phyloP scores from a whole-genome alignment of 805 yeast genomes.

The Kurtzmaniella fragi region DNA sequence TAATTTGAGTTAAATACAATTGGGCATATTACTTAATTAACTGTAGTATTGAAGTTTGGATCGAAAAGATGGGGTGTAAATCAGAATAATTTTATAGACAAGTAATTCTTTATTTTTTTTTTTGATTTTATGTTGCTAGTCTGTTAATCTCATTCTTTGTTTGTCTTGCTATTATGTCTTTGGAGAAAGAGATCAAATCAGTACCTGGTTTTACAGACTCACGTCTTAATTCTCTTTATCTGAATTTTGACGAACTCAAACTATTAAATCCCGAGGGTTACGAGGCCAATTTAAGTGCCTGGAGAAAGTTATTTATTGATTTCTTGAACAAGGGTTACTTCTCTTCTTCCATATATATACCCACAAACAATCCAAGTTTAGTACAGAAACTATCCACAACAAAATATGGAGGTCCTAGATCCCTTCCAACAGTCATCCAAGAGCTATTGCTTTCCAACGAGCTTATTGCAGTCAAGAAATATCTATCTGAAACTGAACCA shows the following conservation, averaged over 20 bases:
- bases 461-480: conserved; percentile 16
- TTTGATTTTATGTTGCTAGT: neutral
- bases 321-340: conserved; percentile 13
- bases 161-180: neutral
- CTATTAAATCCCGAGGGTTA: conserved; percentile 37
- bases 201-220: conserved; percentile 20
- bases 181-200: conserved; percentile 11
- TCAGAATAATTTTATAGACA: too few species aligned
- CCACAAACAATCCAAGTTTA: conserved; percentile 12
- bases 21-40: too few species aligned
- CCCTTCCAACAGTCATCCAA: conserved; percentile 18
- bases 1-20: too few species aligned
- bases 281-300: conserved; percentile 38
- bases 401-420: conserved; percentile 26
- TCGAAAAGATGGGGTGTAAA: too few species aligned
- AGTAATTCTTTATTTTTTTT: neutral
- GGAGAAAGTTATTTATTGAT: conserved; percentile 19
- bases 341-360: conserved; percentile 12
- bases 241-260: conserved; percentile 25
- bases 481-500: conserved; percentile 3
- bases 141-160: too few species aligned
- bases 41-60: too few species aligned
- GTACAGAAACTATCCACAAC: conserved; percentile 19
- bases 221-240: conserved; percentile 31
- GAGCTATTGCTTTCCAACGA: conserved; percentile 16